phyloP scores from a whole-genome alignment of 257 asterid genomes.

The Paraleonurus japonicus region DNA sequence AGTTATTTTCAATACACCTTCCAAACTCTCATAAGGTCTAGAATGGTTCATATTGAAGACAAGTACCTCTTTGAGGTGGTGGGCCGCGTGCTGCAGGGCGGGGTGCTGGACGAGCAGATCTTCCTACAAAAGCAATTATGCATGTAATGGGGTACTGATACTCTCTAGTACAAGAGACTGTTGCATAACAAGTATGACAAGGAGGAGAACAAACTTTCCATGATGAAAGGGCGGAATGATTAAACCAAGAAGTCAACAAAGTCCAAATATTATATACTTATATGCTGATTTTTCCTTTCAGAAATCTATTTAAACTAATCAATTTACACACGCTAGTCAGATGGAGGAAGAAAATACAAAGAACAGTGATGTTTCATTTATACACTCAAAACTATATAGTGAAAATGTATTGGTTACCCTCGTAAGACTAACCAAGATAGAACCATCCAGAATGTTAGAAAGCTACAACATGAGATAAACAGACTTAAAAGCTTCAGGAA shows the following conservation, averaged over 20 bases:
- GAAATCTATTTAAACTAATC: neutral
- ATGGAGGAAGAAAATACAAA: neutral
- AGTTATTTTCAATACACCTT: no score
- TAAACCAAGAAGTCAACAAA: neutral
- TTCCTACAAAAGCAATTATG: slow-evolving; percentile 43
- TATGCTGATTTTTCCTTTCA: neutral
- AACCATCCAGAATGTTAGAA: neutral
- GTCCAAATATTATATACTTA: neutral
- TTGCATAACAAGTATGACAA: neutral
- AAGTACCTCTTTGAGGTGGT: slow-evolving; percentile 48
- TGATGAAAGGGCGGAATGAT: neutral
- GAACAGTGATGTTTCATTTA: neutral
- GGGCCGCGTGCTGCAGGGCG: slow-evolving; percentile 56
- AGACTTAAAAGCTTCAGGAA: neutral
- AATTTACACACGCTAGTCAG: neutral
- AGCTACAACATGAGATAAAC: neutral
- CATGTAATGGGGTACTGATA: neutral
- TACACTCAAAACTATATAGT: neutral
- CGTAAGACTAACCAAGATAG: neutral
- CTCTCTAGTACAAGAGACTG: neutral
- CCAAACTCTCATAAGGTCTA: neutral
- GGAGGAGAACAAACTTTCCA: neutral
- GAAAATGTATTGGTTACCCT: neutral
- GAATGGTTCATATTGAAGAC: neutral
- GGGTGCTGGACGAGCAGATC: slow-evolving; percentile 71